Evolutionary conservation across 192 early-diverging fungal species (phyloP).

Genomic region (Entomortierella chlamydospora): DNA sequence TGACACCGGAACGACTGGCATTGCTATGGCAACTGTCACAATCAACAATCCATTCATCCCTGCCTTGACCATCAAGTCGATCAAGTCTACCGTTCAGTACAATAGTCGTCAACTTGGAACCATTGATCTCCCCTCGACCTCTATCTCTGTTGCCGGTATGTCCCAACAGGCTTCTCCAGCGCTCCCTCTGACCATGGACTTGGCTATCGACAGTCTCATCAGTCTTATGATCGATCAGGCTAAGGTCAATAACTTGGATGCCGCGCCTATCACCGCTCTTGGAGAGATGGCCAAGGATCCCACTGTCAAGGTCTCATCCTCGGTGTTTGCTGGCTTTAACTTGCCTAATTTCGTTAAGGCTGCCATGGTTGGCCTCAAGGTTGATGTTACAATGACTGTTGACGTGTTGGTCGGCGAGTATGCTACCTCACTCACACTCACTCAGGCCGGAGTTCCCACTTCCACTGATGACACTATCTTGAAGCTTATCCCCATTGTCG

Average conservation of each 20-base stretch:
- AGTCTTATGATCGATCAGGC: slow-evolving; percentile 61
- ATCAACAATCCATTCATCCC: slow-evolving; percentile 69
- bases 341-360: slow-evolving; percentile 56
- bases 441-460: slow-evolving; percentile 57
- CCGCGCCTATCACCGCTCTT: slow-evolving; percentile 58
- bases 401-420: slow-evolving; percentile 64
- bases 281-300: slow-evolving; percentile 51
- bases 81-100: slow-evolving; percentile 60
- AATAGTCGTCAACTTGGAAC: slow-evolving; percentile 56
- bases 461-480: slow-evolving; percentile 60
- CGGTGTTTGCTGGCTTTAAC: slow-evolving; percentile 61
- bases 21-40: slow-evolving; percentile 59
- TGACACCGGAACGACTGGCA: slow-evolving; percentile 55
- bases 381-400: slow-evolving; percentile 60
- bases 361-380: slow-evolving; percentile 59
- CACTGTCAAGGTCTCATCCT: slow-evolving; percentile 38
- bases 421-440: slow-evolving; percentile 49
- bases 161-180: slow-evolving; percentile 44
- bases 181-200: slow-evolving; percentile 60
- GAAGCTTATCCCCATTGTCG: slow-evolving; percentile 64
- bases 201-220: slow-evolving; percentile 60
- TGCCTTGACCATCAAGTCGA: slow-evolving; percentile 58
- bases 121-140: slow-evolving; percentile 60
- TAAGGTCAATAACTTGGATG: slow-evolving; percentile 53
- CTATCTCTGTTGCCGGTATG: slow-evolving; percentile 57